Conservation (phyloP, 202 grass and related monocot genomes). For the Panicum hallii region DNA sequence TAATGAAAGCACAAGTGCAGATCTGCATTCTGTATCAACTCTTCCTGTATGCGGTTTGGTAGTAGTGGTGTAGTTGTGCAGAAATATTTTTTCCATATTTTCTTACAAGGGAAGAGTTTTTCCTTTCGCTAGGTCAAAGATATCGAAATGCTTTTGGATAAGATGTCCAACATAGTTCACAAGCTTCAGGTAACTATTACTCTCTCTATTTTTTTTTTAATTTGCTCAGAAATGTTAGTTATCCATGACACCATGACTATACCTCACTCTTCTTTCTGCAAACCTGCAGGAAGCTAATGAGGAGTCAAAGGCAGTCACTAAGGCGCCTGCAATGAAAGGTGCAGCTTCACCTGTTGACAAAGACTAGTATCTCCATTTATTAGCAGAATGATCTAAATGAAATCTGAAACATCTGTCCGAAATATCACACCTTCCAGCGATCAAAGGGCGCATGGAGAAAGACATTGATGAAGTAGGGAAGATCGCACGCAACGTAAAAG, state of each 20-base stretch:
- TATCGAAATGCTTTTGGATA: constrained; percentile 71
- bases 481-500: constrained; percentile 67
- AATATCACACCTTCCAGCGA: constrained; percentile 51
- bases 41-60: constrained; percentile 7
- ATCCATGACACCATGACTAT: background rate
- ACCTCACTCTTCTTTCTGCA: background rate
- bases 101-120: background rate
- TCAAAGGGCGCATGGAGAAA: constrained; percentile 84
- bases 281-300: constrained; percentile 73
- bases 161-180: constrained; percentile 72
- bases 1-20: background rate
- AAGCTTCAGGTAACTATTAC: constrained; percentile 72
- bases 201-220: background rate
- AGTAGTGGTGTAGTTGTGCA: background rate
- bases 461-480: constrained; percentile 76
- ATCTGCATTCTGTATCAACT: background rate
- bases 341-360: background rate
- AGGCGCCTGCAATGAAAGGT: constrained; percentile 90
- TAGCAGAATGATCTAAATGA: background rate
- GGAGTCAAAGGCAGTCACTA: constrained; percentile 79
- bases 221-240: constrained; percentile 8
- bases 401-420: background rate
- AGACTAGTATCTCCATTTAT: background rate
- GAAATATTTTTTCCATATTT: background rate
- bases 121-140: constrained; percentile 58